Evolutionary conservation across 805 yeast species (phyloP).

Genomic region (Ascoidea tarda): DNA sequence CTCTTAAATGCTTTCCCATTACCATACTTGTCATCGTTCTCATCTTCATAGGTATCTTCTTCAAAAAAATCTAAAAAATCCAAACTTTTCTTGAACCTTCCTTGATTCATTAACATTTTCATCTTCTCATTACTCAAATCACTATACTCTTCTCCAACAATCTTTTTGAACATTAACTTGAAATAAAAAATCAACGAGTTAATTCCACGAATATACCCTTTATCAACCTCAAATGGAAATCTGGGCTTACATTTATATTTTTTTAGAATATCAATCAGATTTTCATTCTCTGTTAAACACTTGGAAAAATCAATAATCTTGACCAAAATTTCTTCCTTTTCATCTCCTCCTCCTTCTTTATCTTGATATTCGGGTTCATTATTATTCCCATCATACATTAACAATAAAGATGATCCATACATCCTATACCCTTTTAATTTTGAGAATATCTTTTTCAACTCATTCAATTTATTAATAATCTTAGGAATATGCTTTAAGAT

Average conservation of each 20-base stretch:
- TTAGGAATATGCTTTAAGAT: conserved; percentile 54
- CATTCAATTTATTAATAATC: conserved; percentile 44
- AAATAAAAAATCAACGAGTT: conserved; percentile 59
- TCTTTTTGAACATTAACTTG: conserved; percentile 37
- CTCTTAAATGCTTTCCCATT: background rate
- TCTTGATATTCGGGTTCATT: conserved; percentile 8
- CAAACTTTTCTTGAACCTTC: too few species aligned
- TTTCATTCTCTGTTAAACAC: conserved; percentile 51
- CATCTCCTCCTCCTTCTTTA: conserved; percentile 7
- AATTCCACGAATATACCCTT: conserved; percentile 78
- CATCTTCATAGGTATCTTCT: background rate
- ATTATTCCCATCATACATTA: conserved; percentile 70
- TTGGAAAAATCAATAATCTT: conserved; percentile 93
- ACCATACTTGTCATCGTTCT: background rate
- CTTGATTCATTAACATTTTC: too few species aligned
- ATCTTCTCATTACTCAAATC: background rate
- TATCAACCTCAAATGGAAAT: conserved; percentile 49
- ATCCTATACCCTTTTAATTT: conserved; percentile 64
- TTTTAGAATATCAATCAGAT: conserved; percentile 11
- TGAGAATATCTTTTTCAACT: conserved; percentile 38
- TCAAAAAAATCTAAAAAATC: background rate
- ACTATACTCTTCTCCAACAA: conserved; percentile 29
- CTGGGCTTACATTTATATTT: conserved; percentile 54
- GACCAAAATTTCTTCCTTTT: conserved; percentile 20
- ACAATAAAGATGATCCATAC: conserved; percentile 79